phyloP scores from a whole-genome alignment of 768 basidiomycete genomes.

The Psilocybe cubensis region DNA sequence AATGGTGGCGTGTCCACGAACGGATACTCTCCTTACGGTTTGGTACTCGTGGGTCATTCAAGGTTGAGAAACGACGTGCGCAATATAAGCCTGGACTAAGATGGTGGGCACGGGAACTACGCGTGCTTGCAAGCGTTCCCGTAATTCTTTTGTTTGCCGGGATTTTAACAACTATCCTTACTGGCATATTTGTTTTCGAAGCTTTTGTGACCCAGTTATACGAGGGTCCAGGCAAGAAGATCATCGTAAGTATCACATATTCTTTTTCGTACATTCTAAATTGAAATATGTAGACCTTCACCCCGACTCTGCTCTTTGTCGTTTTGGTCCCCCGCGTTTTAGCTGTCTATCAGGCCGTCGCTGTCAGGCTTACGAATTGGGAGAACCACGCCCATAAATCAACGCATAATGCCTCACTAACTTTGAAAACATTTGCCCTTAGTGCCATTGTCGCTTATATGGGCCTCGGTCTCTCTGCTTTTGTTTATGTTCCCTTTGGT shows the following conservation, averaged over 20 bases:
- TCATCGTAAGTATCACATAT: slow-evolving; percentile 59
- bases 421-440: slow-evolving; percentile 89
- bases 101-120: slow-evolving; percentile 78
- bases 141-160: slow-evolving; percentile 75
- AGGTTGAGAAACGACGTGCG: slow-evolving; percentile 73
- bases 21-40: slow-evolving; percentile 82
- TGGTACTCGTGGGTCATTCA: slow-evolving; percentile 77
- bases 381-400: slow-evolving; percentile 90
- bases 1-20: slow-evolving; percentile 91
- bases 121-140: slow-evolving; percentile 70
- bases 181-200: slow-evolving; percentile 84
- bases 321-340: slow-evolving; percentile 82
- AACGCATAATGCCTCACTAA: slow-evolving; percentile 76
- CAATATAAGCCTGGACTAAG: slow-evolving; percentile 56
- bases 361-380: slow-evolving; percentile 77
- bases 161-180: slow-evolving; percentile 70
- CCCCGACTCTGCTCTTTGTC: slow-evolving; percentile 84
- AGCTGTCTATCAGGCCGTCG: slow-evolving; percentile 69
- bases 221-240: slow-evolving; percentile 80
- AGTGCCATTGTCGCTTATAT: slow-evolving; percentile 91
- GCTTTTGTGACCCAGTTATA: slow-evolving; percentile 91
- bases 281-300: slow-evolving; percentile 56
- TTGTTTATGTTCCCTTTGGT: slow-evolving; percentile 94
- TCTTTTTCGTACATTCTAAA: not conserved
- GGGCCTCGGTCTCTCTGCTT: slow-evolving; percentile 90